Percentiles rank a stretch among this genome's conserved stretches.
Evolutionary conservation across 768 basidiomycete species (phyloP).

Genomic region (Lactarius hatsudake): DNA sequence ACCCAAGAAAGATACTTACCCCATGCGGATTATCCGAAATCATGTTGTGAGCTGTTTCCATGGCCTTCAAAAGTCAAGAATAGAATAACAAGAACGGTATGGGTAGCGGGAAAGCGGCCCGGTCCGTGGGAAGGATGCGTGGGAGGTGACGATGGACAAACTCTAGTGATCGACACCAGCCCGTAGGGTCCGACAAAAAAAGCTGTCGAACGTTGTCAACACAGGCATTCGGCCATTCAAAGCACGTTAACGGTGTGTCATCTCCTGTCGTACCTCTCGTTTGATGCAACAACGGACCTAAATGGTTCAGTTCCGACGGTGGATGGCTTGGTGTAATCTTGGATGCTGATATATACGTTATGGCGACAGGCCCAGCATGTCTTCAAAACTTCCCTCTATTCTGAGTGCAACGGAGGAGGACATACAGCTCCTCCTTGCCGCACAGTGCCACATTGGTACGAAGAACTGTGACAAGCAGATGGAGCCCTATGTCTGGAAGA

Average conservation of each 20-base stretch:
- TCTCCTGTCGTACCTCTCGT: conserved; percentile 19
- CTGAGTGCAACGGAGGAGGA: conserved; percentile 96
- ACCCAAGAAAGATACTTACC: too few species aligned
- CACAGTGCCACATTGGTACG: conserved; percentile 94
- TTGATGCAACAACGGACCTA: conserved; percentile 33
- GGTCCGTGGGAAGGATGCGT: neutral
- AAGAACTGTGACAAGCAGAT: conserved; percentile 99
- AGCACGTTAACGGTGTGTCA: conserved; percentile 42
- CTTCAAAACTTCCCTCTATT: conserved; percentile 92
- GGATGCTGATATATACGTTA: conserved; percentile 41
- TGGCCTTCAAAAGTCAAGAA: too few species aligned
- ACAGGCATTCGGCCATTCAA: conserved; percentile 41
- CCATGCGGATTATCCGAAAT: too few species aligned
- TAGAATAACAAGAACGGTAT: too few species aligned
- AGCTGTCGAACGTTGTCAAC: conserved; percentile 37
- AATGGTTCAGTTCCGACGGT: conserved; percentile 34
- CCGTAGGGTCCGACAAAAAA: conserved; percentile 22
- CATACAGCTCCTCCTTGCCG: conserved; percentile 91
- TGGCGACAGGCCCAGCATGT: conserved; percentile 42
- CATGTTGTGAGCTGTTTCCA: too few species aligned
- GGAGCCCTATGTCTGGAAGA: conserved; percentile 97
- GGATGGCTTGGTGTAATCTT: conserved; percentile 32
- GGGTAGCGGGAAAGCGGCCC: neutral
- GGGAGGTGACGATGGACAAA: conserved; percentile 6
- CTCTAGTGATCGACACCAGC: conserved; percentile 22